Evolutionary conservation across 208 protist species (phyloP), one percentile per base, ranked within the genome.

Genomic region (Crithidia bombi): DNA sequence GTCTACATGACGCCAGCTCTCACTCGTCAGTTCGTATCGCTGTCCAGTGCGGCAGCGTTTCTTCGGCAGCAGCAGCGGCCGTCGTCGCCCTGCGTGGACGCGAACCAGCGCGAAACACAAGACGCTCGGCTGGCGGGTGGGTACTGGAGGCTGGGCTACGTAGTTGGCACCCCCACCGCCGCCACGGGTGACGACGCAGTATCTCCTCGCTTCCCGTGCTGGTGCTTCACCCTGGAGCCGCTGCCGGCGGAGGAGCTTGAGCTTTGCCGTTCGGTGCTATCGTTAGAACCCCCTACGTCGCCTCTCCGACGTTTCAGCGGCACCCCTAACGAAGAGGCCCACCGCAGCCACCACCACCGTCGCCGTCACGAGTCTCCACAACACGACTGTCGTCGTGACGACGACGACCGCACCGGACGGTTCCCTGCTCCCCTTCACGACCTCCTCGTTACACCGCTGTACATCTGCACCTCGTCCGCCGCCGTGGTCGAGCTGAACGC

Each of bases 181-280:
- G 1, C 11, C 1, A 28, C 12, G 28, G 28, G 12, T 55, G 50
- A 2, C 23, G 12, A 32, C 15, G n/a, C 26, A 41, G 15, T 19
- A 33, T 32, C n/a, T 10, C 17, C 25, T 25, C 11, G 19, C 5
- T 17, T 12, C 25, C 47, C 33, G 30, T 36, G 11, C 30, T 75
- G 61, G 69, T 75, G 69, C 44, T 75, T 64, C 44, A 75, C 69
- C 10, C 38, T 75, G 23, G 69, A 61, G 50, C 69, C 69, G 36
- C 44, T 75, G 33, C 69, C 69, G 10, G 32, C 12, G 26, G 69
- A 68, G 61, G 61, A 75, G 62, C 69, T 54, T 11, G 41, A 19
- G 17, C 6, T 49, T 50, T 69, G 59, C 21, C 59, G 52, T 6
- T 33, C 21, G 1, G 50, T 49, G 23, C 35, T 73, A 19, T n/a